phyloP scores from a whole-genome alignment of 2,329 filamentous ascomycete species.

The Coniochaeta sp. region DNA sequence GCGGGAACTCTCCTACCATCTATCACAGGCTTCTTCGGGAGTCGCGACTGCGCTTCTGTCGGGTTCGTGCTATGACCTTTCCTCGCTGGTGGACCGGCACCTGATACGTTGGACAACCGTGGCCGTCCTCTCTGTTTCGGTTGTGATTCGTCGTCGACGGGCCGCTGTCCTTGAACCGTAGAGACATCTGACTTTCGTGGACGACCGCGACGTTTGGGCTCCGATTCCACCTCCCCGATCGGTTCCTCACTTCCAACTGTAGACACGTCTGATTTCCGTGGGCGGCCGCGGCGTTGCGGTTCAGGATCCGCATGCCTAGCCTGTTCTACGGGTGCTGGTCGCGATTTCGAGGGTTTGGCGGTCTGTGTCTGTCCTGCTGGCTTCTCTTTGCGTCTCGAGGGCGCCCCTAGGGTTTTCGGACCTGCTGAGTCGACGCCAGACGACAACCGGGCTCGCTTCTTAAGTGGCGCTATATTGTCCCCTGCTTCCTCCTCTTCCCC shows the following conservation, averaged over 20 bases:
- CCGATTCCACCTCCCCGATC: slow-evolving; percentile 7
- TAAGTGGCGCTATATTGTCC: background rate
- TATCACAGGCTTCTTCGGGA: background rate
- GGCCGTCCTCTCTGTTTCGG: background rate
- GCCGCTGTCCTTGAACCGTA: background rate
- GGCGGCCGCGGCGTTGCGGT: slow-evolving; percentile 11
- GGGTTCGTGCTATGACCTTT: background rate
- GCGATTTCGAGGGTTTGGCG: background rate
- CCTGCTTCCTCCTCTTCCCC: background rate
- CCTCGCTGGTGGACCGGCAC: background rate
- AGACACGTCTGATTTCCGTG: slow-evolving; percentile 6
- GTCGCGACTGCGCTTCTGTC: background rate
- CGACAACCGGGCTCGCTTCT: slow-evolving; percentile 5
- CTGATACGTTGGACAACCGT: background rate
- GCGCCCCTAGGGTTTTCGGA: background rate
- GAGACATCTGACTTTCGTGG: slow-evolving; percentile 7
- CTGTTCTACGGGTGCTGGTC: background rate
- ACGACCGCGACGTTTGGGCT: slow-evolving; percentile 11
- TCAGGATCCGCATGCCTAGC: slow-evolving; percentile 9
- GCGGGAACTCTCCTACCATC: background rate
- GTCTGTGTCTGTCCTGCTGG: background rate
- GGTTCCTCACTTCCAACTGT: background rate
- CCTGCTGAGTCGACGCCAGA: background rate
- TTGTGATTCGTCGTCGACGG: background rate
- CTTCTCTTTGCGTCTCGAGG: background rate